Conservation (phyloP, 2,329 filamentous ascomycete species). For the Cucurbitaria berberidis region DNA sequence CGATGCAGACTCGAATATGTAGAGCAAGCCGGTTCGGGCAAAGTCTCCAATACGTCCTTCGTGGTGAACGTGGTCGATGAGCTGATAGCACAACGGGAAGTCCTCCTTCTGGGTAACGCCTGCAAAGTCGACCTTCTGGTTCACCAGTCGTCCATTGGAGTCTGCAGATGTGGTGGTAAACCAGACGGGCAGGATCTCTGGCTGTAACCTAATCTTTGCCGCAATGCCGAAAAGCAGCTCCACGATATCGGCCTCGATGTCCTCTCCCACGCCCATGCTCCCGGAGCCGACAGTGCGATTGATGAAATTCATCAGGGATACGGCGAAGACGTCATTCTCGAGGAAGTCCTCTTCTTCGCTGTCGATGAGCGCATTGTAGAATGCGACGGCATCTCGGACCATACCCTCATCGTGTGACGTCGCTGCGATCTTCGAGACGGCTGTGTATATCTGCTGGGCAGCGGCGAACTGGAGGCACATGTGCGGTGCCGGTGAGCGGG, state of each 20-base stretch:
- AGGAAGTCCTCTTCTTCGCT: conserved; percentile 96
- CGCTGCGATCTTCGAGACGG: conserved; percentile 86
- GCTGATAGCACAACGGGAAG: conserved; percentile 92
- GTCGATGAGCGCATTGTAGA: conserved; percentile 92
- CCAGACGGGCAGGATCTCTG: conserved; percentile 87
- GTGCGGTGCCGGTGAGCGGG: conserved; percentile 84
- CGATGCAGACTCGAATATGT: conserved; percentile 93
- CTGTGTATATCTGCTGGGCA: conserved; percentile 85
- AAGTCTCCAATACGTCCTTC: conserved; percentile 96
- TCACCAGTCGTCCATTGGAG: conserved; percentile 49
- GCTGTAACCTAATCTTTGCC: conserved; percentile 91
- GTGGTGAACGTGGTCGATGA: conserved; percentile 96
- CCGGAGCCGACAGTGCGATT: conserved; percentile 77
- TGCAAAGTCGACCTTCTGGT: conserved; percentile 73
- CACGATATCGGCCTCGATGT: conserved; percentile 87
- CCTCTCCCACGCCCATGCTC: conserved; percentile 73
- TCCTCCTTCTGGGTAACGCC: conserved; percentile 86
- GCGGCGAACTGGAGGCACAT: conserved; percentile 89
- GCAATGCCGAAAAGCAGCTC: conserved; percentile 95
- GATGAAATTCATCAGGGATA: conserved; percentile 84
- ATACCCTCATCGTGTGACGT: conserved; percentile 85
- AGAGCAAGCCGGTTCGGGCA: conserved; percentile 88
- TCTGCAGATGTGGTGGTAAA: conserved; percentile 67
- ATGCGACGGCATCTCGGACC: conserved; percentile 80
- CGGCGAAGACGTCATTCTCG: conserved; percentile 83